phyloP scores from a whole-genome alignment of 2,329 filamentous ascomycete genomes.

The Arthrobotrys entomopaga region DNA sequence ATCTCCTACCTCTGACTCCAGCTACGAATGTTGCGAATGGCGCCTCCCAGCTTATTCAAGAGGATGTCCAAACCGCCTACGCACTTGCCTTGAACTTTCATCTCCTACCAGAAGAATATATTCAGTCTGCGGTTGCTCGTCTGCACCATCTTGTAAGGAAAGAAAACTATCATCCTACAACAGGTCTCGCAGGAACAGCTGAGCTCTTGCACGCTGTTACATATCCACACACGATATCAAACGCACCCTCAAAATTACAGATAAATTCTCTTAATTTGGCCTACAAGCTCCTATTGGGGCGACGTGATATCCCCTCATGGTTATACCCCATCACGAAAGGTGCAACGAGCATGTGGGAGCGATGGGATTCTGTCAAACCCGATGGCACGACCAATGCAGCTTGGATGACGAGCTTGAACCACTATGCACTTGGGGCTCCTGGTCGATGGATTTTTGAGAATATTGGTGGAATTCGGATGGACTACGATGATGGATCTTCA shows the following conservation, averaged over 20 bases:
- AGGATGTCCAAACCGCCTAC: slow-evolving; percentile 63
- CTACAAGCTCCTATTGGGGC: slow-evolving; percentile 66
- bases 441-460: slow-evolving; percentile 65
- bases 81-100: slow-evolving; percentile 62
- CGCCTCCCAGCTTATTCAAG: slow-evolving; percentile 59
- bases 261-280: slow-evolving; percentile 56
- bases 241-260: slow-evolving; percentile 3
- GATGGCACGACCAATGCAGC: slow-evolving; percentile 65
- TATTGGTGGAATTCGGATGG: slow-evolving; percentile 63
- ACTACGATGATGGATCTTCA: background rate
- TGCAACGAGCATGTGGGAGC: slow-evolving; percentile 67
- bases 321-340: slow-evolving; percentile 65
- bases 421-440: slow-evolving; percentile 66
- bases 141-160: slow-evolving; percentile 60
- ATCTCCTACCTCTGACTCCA: slow-evolving; percentile 15
- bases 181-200: slow-evolving; percentile 65
- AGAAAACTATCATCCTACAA: slow-evolving; percentile 62
- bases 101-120: slow-evolving; percentile 58
- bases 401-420: slow-evolving; percentile 67
- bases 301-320: slow-evolving; percentile 64
- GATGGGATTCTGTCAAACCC: slow-evolving; percentile 66
- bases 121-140: slow-evolving; percentile 57
- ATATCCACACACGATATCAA: slow-evolving; percentile 55
- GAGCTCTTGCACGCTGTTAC: slow-evolving; percentile 60
- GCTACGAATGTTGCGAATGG: slow-evolving; percentile 2